Evolutionary conservation across 768 basidiomycete species (phyloP).

Genomic region (Kwoniella sp.): DNA sequence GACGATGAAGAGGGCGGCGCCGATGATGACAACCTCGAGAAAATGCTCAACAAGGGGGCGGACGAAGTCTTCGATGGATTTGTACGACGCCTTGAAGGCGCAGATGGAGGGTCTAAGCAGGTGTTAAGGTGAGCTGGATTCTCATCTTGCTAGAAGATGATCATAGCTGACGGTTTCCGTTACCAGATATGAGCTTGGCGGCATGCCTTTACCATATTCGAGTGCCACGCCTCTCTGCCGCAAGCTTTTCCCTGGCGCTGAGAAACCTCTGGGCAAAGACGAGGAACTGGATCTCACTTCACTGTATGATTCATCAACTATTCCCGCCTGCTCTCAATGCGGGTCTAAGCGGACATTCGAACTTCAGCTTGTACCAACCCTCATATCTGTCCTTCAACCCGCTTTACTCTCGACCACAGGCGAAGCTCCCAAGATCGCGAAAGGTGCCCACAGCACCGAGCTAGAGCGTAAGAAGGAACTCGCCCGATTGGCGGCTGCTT

Average conservation of each 20-base stretch:
- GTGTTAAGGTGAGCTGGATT: slow-evolving; percentile 71
- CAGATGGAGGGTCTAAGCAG: slow-evolving; percentile 63
- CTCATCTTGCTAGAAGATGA: background rate
- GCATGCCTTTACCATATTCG: slow-evolving; percentile 82
- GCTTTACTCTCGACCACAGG: slow-evolving; percentile 42
- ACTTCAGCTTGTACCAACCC: slow-evolving; percentile 90
- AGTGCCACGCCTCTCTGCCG: slow-evolving; percentile 70
- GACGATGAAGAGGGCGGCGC: slow-evolving; percentile 59
- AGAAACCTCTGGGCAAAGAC: slow-evolving; percentile 43
- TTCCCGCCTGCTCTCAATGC: slow-evolving; percentile 73
- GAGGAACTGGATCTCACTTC: slow-evolving; percentile 33
- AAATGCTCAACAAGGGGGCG: slow-evolving; percentile 64
- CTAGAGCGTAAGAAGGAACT: slow-evolving; percentile 71
- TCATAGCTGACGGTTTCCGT: slow-evolving; percentile 3
- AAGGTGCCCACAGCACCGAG: slow-evolving; percentile 60
- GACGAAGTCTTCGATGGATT: slow-evolving; percentile 88
- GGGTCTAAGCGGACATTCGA: slow-evolving; percentile 75
- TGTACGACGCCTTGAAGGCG: slow-evolving; percentile 70
- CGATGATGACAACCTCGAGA: slow-evolving; percentile 59
- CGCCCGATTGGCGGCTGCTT: slow-evolving; percentile 60
- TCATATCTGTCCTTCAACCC: slow-evolving; percentile 73
- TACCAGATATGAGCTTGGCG: slow-evolving; percentile 80
- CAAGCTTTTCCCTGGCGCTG: slow-evolving; percentile 69
- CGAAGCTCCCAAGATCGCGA: slow-evolving; percentile 30
- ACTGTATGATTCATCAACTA: slow-evolving; percentile 62